Base-by-base conservation (phyloP, 2,329 filamentous ascomycete genomes). In the Fusarium sp. region DNA sequence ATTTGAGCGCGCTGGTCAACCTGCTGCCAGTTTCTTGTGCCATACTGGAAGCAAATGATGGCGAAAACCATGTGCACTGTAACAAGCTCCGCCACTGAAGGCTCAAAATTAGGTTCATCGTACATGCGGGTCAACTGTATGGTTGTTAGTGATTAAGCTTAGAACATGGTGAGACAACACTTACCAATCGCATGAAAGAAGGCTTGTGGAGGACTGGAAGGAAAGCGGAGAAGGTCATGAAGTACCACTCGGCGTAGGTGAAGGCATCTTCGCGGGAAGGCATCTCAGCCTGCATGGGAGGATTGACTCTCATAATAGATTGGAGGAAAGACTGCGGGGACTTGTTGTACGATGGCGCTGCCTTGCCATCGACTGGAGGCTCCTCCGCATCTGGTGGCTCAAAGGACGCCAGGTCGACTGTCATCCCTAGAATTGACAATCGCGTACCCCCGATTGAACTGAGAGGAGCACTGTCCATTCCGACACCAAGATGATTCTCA, bases 51-150 rank as follows among this genome's bases (percentile, higher is more conserved):
- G 77, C 91, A 91, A 74, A 95, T 92, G 54, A 90, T 91, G 15
- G 93, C 91, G 65, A 96, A 91, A 45, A 96, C 87, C 89, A 95
- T 93, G 80, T 95, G 92, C 1, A 94, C 86, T 63, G 90, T 89
- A 44, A 93, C 92, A 3, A 86, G 86, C 77, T 96, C 91, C 4
- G 92, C 86, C 0, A 87, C 80, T 0, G 88, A 87, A 2, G 92
- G 87, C 55, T 86, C 84, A 78, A 91, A 93, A 60, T 79, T 83
- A 20, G 87, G 85, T 58, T 94, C 91, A 75, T 94, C 91, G 78
- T 94, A 94, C 59, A 94, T 87, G 66, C 88, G 86, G 11, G 84
- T 84, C 72, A 92, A 83, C 89, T 91, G 73, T 52, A 42, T 56
- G 31, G 59, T 25, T 62, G 65, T 73, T 70, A 74, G 64, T 20